Evolutionary conservation across 805 yeast genomes (phyloP).

Genomic region (Ogataea glucozyma): DNA sequence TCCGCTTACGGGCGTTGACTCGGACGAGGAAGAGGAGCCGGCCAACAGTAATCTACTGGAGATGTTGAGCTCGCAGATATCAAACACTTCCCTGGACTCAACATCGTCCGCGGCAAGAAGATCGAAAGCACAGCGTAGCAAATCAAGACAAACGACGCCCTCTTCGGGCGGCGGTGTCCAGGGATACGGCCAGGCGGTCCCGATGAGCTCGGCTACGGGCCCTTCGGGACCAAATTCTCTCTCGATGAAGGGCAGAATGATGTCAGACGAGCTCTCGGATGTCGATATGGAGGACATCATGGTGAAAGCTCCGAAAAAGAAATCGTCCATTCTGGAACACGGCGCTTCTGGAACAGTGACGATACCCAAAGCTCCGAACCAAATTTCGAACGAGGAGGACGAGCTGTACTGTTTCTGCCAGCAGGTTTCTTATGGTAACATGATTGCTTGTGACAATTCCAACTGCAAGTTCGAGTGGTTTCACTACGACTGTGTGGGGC

Average conservation of each 20-base stretch:
- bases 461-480: slow-evolving; percentile 64
- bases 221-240: slow-evolving; percentile 7
- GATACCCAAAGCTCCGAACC: slow-evolving; percentile 23
- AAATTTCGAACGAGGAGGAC: slow-evolving; percentile 58
- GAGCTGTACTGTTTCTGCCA: slow-evolving; percentile 88
- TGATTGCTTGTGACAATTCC: slow-evolving; percentile 65
- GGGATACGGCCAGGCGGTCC: slow-evolving; percentile 5
- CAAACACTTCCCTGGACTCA: slow-evolving; percentile 24
- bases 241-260: slow-evolving; percentile 20
- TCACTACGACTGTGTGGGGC: slow-evolving; percentile 80
- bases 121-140: slow-evolving; percentile 14
- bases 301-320: slow-evolving; percentile 18
- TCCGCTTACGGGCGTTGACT: slow-evolving; percentile 38
- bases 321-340: slow-evolving; percentile 24
- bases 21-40: slow-evolving; percentile 19
- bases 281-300: slow-evolving; percentile 22
- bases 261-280: slow-evolving; percentile 25
- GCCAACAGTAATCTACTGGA: slow-evolving; percentile 16
- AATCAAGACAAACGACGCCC: slow-evolving; percentile 26
- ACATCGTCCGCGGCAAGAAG: slow-evolving; percentile 15
- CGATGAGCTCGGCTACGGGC: slow-evolving; percentile 6
- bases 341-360: slow-evolving; percentile 32
- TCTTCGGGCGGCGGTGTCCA: slow-evolving; percentile 2
- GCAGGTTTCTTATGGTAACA: slow-evolving; percentile 78
- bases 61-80: slow-evolving; percentile 23